Evolutionary conservation across 768 basidiomycete genomes (phyloP).

Genomic region (Mycena floridula): DNA sequence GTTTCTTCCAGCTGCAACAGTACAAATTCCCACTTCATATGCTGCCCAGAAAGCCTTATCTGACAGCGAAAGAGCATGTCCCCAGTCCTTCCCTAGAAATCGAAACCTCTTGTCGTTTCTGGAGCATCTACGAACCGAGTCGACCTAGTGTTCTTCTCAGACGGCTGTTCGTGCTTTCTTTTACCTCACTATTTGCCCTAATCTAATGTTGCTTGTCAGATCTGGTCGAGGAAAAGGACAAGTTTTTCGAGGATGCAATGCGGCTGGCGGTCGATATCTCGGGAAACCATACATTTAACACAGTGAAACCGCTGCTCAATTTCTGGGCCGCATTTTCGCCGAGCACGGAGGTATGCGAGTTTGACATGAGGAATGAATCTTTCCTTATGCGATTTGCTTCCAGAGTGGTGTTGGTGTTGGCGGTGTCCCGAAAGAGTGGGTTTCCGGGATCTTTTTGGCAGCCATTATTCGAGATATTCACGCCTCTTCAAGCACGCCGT

Average conservation of each 20-base stretch:
- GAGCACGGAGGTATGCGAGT: slow-evolving; percentile 53
- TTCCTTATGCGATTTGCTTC: not conserved
- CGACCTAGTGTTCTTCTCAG: slow-evolving; percentile 71
- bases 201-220: slow-evolving; percentile 33
- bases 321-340: slow-evolving; percentile 79
- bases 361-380: too few species aligned
- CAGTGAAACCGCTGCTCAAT: slow-evolving; percentile 70
- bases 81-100: slow-evolving; percentile 40
- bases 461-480: not conserved
- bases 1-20: too few species aligned
- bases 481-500: slow-evolving; percentile 49
- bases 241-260: slow-evolving; percentile 60
- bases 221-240: slow-evolving; percentile 43
- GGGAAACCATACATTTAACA: slow-evolving; percentile 68
- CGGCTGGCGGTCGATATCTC: slow-evolving; percentile 67
- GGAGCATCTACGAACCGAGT: slow-evolving; percentile 62
- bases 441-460: not conserved
- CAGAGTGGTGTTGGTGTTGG: slow-evolving; percentile 70
- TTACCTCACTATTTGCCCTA: not conserved
- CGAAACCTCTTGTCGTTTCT: slow-evolving; percentile 52
- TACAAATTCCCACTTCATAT: not conserved
- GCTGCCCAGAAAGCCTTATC: not conserved
- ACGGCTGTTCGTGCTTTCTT: slow-evolving; percentile 54
- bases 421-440: slow-evolving; percentile 64
- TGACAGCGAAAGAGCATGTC: not conserved